Evolutionary conservation across 169 alveolate species (phyloP).

Genomic region (Plasmodium yoelii): DNA sequence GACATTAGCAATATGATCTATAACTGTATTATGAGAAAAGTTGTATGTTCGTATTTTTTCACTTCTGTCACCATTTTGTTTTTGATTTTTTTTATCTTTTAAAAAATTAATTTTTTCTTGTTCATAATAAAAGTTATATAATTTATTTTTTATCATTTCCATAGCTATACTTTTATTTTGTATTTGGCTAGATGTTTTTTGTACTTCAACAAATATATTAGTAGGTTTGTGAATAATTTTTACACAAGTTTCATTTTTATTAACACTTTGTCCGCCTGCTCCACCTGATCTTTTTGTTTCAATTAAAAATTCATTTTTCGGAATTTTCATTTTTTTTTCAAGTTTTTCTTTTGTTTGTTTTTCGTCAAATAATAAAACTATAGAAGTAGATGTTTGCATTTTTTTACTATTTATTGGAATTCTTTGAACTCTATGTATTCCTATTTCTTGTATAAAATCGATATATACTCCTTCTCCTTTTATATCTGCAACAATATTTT

Average conservation of each 20-base stretch:
- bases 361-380: slow-evolving; percentile 90
- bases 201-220: slow-evolving; percentile 87
- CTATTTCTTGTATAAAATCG: slow-evolving; percentile 80
- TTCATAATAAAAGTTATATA: slow-evolving; percentile 49
- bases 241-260: slow-evolving; percentile 94
- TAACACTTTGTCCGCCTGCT: slow-evolving; percentile 96
- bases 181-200: slow-evolving; percentile 78
- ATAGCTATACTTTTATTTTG: slow-evolving; percentile 78
- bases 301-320: slow-evolving; percentile 86
- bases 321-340: slow-evolving; percentile 24
- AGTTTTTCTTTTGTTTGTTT: slow-evolving; percentile 29
- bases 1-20: slow-evolving; percentile 88
- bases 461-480: slow-evolving; percentile 85
- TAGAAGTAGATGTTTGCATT: slow-evolving; percentile 92
- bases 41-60: slow-evolving; percentile 93
- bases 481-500: slow-evolving; percentile 80
- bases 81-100: slow-evolving; percentile 74
- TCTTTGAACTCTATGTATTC: slow-evolving; percentile 92
- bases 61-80: slow-evolving; percentile 90
- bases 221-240: slow-evolving; percentile 94
- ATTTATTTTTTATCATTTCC: slow-evolving; percentile 41
- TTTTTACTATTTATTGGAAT: slow-evolving; percentile 91
- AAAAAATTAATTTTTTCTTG: slow-evolving; percentile 9
- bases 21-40: slow-evolving; percentile 90
- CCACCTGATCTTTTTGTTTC: slow-evolving; percentile 95